Evolutionary conservation across 2,329 filamentous ascomycete species (phyloP), one percentile per base, ranked within the genome.

Genomic region (Ophiostoma pallidulum): DNA sequence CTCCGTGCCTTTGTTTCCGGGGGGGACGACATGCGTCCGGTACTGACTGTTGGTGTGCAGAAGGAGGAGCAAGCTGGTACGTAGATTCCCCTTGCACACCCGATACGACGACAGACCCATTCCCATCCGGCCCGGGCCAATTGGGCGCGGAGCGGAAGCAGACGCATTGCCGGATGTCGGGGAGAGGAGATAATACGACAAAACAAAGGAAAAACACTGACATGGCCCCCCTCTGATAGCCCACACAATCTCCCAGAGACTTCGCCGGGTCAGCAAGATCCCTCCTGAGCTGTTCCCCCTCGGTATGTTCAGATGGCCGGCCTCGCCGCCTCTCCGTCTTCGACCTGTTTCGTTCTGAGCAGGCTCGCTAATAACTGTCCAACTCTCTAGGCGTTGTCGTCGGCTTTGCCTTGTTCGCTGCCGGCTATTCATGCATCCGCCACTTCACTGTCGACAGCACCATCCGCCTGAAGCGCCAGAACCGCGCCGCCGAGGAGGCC

Each of bases 231-330:
- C 29, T 40, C 33, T 4, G 54, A 57, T 59, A 98, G 92, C 88
- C 66, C 92, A 97, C 74, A 96, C 91, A 61, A 81, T 97, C 69
- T 95, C 91, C 57, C 92, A 97, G 75, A 87, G 91, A 66, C 76
- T 98, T 61, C 86, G 90, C 66, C 84, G 81, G 65, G 76, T 96
- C 63, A 90, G 85, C 78, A 82, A 82, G 71, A 84, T 97, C 64
- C 92, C 92, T 58, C 81, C 88, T 59, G 92, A 98, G 77, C 77
- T 98, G 78, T 80, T 90, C 59, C 92, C 92, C 63, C 84, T 98
- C 60, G 90, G 90, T 94, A 82, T 67, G 80, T 72, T 49, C 52
- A 35, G 8, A 32, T 16, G 8, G 12, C 8, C 19, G 9, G 12
- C 4, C 19, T 31, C n/a, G 22, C 29, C 31, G 32, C 28, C 20